These are phyloP conservation scores for Podila verticillata DNA, from an alignment of 192 early-diverging fungal genomes.

Conservation along the genomic window DNA sequence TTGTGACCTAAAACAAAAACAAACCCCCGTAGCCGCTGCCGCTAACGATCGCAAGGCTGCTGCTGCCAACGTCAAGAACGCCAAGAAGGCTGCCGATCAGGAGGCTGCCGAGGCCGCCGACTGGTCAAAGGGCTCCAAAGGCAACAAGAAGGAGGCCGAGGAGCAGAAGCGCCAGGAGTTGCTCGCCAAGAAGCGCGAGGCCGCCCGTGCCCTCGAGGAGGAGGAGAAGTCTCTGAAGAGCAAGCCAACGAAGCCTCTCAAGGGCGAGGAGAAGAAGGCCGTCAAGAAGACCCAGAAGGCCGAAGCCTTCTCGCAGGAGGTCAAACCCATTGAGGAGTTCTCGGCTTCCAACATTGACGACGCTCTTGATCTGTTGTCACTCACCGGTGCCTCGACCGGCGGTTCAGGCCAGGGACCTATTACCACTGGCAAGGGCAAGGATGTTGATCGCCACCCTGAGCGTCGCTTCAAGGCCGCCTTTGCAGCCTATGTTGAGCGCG, in stretches of 20 bases:
- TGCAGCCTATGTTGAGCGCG: conserved; percentile 73
- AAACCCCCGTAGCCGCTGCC: conserved; percentile 61
- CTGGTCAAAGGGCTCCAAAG: conserved; percentile 78
- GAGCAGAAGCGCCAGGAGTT: conserved; percentile 62
- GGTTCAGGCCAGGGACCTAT: conserved; percentile 22
- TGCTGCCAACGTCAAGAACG: conserved; percentile 69
- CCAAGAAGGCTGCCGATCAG: conserved; percentile 55
- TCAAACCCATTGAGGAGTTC: conserved; percentile 71
- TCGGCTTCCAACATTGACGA: conserved; percentile 87
- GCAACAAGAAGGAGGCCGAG: conserved; percentile 70
- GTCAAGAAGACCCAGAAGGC: conserved; percentile 62
- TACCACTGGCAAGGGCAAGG: conserved; percentile 53
- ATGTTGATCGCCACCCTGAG: conserved; percentile 91
- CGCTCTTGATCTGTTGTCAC: conserved; percentile 78
- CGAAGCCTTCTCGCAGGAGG: conserved; percentile 52
- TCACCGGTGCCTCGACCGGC: conserved; percentile 20
- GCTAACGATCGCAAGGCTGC: conserved; percentile 82
- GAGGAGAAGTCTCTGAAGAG: conserved; percentile 66
- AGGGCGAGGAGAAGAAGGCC: conserved; percentile 70
- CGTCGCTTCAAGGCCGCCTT: conserved; percentile 84
- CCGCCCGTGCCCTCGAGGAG: conserved; percentile 60
- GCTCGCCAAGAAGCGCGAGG: conserved; percentile 63
- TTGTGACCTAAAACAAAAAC: not conserved
- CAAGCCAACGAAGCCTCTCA: conserved; percentile 52
- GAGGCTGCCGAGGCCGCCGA: conserved; percentile 68